Conservation (phyloP, 345 rosid genomes). For the Adansonia digitata region DNA sequence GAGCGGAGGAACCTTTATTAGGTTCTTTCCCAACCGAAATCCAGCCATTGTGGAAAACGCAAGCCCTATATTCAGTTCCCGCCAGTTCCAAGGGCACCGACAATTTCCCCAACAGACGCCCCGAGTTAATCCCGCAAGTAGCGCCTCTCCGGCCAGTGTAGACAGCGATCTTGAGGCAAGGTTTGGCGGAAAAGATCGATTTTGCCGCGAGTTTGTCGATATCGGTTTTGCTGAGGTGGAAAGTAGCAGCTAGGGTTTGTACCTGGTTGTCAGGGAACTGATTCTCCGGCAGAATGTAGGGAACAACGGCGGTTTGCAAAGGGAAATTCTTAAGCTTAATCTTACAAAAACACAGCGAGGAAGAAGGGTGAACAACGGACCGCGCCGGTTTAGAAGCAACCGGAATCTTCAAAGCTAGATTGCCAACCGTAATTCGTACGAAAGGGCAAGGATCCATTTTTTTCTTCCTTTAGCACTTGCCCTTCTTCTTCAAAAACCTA, state of each 20-base stretch:
- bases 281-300: slow-evolving; percentile 48
- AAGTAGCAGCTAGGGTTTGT: slow-evolving; percentile 55
- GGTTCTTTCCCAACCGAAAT: slow-evolving; percentile 57
- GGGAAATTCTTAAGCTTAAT: slow-evolving; percentile 69
- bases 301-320: slow-evolving; percentile 57
- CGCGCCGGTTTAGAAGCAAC: slow-evolving; percentile 56
- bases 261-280: slow-evolving; percentile 34
- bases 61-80: slow-evolving; percentile 44
- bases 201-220: slow-evolving; percentile 51
- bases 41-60: slow-evolving; percentile 77
- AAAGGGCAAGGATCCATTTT: slow-evolving; percentile 95
- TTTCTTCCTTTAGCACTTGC: background rate
- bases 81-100: slow-evolving; percentile 72
- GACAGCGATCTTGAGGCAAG: slow-evolving; percentile 49
- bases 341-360: slow-evolving; percentile 77
- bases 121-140: slow-evolving; percentile 69
- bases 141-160: slow-evolving; percentile 70
- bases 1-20: slow-evolving; percentile 44
- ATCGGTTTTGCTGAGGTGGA: slow-evolving; percentile 65
- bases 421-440: slow-evolving; percentile 67
- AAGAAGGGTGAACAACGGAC: slow-evolving; percentile 80
- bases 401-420: slow-evolving; percentile 68
- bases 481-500: background rate
- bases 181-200: slow-evolving; percentile 54
- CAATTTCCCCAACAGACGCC: slow-evolving; percentile 64